Conservation (phyloP, 2,329 filamentous ascomycete genomes). For the Scortechinia acanthostroma region DNA sequence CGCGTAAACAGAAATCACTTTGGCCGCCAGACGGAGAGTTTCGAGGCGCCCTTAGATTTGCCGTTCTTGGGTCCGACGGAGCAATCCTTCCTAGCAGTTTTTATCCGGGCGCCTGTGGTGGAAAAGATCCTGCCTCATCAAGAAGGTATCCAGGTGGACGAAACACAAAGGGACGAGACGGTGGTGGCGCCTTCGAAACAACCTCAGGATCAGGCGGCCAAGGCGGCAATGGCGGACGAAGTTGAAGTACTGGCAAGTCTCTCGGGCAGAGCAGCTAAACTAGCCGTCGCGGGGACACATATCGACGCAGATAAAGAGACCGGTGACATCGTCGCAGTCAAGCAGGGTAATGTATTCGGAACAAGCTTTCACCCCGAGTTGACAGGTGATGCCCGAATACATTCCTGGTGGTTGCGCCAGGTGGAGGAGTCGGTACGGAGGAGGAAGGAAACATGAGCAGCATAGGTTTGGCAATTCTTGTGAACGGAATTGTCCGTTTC, state of each 20-base stretch:
- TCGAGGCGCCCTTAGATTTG: conserved; percentile 68
- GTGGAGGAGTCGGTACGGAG: conserved; percentile 28
- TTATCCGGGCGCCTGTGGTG: conserved; percentile 90
- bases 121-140: conserved; percentile 62
- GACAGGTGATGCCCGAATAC: conserved; percentile 80
- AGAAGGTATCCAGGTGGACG: background rate
- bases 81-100: conserved; percentile 71
- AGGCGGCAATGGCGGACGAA: conserved; percentile 5
- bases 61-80: conserved; percentile 50
- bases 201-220: conserved; percentile 5
- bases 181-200: background rate
- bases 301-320: conserved; percentile 14
- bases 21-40: conserved; percentile 86
- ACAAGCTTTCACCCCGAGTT: conserved; percentile 95
- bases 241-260: conserved; percentile 45
- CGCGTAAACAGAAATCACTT: conserved; percentile 92
- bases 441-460: background rate
- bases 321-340: conserved; percentile 79
- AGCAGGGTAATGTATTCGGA: conserved; percentile 84
- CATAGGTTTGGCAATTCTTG: background rate
- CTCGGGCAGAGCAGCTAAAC: conserved; percentile 20
- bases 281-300: conserved; percentile 6
- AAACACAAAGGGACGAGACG: background rate
- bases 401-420: conserved; percentile 84
- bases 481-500: background rate